Conservation (phyloP, 495 filamentous ascomycete species). For the Hypoxylon fuscum region DNA sequence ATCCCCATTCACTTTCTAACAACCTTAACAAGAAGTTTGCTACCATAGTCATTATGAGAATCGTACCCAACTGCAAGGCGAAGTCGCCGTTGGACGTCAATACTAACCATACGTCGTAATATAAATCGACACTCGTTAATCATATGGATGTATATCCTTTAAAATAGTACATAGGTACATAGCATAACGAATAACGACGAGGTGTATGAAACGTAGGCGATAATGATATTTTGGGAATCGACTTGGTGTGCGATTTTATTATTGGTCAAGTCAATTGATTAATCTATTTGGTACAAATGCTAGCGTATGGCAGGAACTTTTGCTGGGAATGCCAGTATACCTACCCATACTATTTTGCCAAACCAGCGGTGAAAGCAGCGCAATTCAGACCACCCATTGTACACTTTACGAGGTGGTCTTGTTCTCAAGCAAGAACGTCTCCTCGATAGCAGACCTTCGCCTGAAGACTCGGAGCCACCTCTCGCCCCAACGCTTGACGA, state of each 20-base stretch:
- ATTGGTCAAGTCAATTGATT: slow-evolving; percentile 2
- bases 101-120: too few relatives aligned
- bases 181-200: too few relatives aligned
- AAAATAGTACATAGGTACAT: too few relatives aligned
- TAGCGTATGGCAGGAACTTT: background rate
- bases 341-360: slow-evolving; percentile 9
- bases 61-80: too few relatives aligned
- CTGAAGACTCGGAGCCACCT: slow-evolving; percentile 88
- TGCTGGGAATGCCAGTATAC: background rate
- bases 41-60: too few relatives aligned
- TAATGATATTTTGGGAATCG: too few relatives aligned
- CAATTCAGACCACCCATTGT: slow-evolving; percentile 14
- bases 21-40: too few relatives aligned
- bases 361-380: background rate
- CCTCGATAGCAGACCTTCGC: slow-evolving; percentile 84
- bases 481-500: slow-evolving; percentile 82
- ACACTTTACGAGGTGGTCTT: slow-evolving; percentile 23
- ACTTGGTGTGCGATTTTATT: background rate
- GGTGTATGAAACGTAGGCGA: too few relatives aligned
- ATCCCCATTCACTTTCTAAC: too few relatives aligned
- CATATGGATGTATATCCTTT: too few relatives aligned
- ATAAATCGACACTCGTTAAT: too few relatives aligned
- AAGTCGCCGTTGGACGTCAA: too few relatives aligned
- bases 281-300: slow-evolving; percentile 30
- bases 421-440: slow-evolving; percentile 64